Conservation (phyloP, 805 yeast species). For the Hanseniaspora pseudoguilliermondii region DNA sequence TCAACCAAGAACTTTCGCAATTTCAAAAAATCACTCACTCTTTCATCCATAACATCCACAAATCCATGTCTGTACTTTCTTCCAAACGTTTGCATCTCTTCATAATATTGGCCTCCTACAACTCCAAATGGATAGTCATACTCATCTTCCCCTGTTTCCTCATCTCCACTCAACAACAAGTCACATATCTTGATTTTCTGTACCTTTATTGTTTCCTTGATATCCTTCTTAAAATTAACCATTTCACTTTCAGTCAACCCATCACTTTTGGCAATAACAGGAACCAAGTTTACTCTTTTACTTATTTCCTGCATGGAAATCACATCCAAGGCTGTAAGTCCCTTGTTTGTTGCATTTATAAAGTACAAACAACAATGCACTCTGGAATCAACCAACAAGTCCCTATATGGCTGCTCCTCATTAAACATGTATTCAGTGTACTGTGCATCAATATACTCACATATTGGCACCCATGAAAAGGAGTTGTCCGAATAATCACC, state of each 20-base stretch:
- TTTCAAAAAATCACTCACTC: conserved; percentile 62
- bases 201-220: conserved; percentile 38
- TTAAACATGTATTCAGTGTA: conserved; percentile 56
- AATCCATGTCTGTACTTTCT: conserved; percentile 77
- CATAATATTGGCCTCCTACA: conserved; percentile 49
- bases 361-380: conserved; percentile 82
- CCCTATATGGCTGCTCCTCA: conserved; percentile 61
- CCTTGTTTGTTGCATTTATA: conserved; percentile 53
- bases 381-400: conserved; percentile 43
- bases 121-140: conserved; percentile 58
- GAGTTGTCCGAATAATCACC: conserved; percentile 57
- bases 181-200: conserved; percentile 52
- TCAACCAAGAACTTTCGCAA: conserved; percentile 55
- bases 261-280: conserved; percentile 73
- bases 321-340: conserved; percentile 54
- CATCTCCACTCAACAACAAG: conserved; percentile 30
- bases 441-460: conserved; percentile 68
- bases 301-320: conserved; percentile 60
- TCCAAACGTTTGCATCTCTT: conserved; percentile 45
- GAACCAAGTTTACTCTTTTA: conserved; percentile 64
- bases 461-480: conserved; percentile 55
- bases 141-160: conserved; percentile 15
- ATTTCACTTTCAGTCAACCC: conserved; percentile 50
- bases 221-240: conserved; percentile 38
- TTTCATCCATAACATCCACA: conserved; percentile 66